phyloP scores from a whole-genome alignment of 225 moss, liverwort and hornwort genomes.

The Sphagnum contortum region DNA sequence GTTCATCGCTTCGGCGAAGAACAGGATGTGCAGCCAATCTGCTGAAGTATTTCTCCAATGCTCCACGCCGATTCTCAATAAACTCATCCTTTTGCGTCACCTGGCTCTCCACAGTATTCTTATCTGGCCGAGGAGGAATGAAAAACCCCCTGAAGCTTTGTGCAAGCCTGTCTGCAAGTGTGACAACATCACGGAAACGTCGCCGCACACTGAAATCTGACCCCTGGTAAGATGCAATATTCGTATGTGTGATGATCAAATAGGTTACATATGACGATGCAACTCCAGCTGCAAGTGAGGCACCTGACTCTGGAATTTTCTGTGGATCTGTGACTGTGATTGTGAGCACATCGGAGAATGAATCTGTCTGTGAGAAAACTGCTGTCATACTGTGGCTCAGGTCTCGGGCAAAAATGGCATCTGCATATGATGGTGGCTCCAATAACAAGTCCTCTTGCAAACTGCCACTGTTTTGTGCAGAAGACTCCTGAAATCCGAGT shows the following conservation, averaged over 20 bases:
- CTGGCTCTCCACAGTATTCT: conserved; percentile 96
- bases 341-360: conserved; percentile 45
- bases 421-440: conserved; percentile 96
- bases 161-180: conserved; percentile 72
- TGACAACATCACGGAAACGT: conserved; percentile 87
- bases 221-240: conserved; percentile 73
- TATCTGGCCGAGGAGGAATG: conserved; percentile 93
- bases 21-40: conserved; percentile 84
- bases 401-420: conserved; percentile 92
- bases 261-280: conserved; percentile 72
- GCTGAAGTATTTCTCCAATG: conserved; percentile 78
- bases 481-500: conserved; percentile 66
- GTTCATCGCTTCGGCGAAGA: conserved; percentile 77
- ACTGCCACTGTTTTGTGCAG: conserved; percentile 33
- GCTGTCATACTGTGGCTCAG: conserved; percentile 52
- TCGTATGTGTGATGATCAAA: conserved; percentile 68
- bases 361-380: conserved; percentile 49
- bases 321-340: conserved; percentile 84
- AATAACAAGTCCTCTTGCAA: conserved; percentile 64
- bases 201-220: conserved; percentile 80
- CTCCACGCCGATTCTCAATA: conserved; percentile 77
- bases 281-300: conserved; percentile 59
- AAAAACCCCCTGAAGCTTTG: conserved; percentile 84
- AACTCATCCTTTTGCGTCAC: conserved; percentile 97
- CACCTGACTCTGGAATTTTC: conserved; percentile 68